Percentiles rank a stretch among this genome's conserved stretches.
phyloP scores from a whole-genome alignment of 345 rosid species.

The Lagerstroemia speciosa region DNA sequence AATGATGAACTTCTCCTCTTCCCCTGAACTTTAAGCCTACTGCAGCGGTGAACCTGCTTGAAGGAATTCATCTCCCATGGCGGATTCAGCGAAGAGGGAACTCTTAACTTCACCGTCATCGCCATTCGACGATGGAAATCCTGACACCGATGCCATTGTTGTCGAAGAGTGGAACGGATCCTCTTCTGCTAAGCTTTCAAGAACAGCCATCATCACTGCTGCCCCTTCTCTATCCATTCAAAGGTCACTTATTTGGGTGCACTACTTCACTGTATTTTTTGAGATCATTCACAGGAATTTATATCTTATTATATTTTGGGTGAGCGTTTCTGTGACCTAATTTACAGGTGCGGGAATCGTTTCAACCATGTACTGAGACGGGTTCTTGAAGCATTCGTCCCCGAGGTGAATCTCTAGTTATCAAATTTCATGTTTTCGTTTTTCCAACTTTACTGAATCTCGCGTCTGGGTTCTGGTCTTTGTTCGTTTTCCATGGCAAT shows the following conservation, averaged over 20 bases:
- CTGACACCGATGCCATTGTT: conserved; percentile 1
- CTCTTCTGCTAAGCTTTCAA: conserved; percentile 60
- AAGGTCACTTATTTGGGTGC: conserved; percentile 25
- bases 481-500: background rate
- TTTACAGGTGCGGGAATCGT: conserved; percentile 48
- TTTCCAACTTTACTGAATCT: background rate
- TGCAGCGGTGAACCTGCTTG: background rate
- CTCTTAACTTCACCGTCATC: background rate
- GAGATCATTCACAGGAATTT: background rate
- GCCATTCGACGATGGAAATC: background rate
- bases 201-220: conserved; percentile 52
- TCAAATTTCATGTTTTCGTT: background rate
- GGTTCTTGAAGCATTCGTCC: conserved; percentile 81
- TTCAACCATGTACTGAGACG: conserved; percentile 72
- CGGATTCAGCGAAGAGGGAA: conserved; percentile 3
- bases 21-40: background rate
- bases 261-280: background rate
- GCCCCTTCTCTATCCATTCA: conserved; percentile 51
- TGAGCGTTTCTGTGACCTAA: background rate
- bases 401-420: conserved; percentile 48
- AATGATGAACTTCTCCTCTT: background rate
- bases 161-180: conserved; percentile 85
- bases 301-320: background rate
- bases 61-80: conserved; percentile 8
- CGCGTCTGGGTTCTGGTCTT: background rate